These are phyloP conservation scores for Vaccinium darrowii DNA, from an alignment of 148 eudicot species.

Conservation along the genomic window DNA sequence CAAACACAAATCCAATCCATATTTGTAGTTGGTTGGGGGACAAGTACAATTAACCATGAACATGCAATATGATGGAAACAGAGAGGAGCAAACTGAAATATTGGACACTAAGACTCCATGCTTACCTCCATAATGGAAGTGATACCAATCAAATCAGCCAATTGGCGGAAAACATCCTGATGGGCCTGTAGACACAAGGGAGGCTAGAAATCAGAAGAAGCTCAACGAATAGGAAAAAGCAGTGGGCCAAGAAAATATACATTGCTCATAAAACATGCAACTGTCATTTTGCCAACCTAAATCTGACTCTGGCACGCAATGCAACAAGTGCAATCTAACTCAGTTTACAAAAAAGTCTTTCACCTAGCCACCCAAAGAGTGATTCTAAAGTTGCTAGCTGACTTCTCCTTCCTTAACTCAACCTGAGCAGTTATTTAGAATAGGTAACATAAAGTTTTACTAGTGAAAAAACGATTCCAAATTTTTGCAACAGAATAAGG, in stretches of 20 bases:
- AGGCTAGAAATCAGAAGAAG: neutral
- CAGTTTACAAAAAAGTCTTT: neutral
- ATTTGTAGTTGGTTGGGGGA: neutral
- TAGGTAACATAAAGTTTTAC: neutral
- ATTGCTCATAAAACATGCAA: conserved; percentile 1
- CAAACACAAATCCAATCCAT: conserved; percentile 5
- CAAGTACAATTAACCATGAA: neutral
- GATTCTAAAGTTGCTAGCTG: neutral
- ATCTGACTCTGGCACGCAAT: conserved; percentile 9
- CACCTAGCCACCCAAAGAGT: neutral
- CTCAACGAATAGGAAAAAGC: neutral
- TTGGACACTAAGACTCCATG: conserved; percentile 6
- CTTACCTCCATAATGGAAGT: conserved; percentile 98
- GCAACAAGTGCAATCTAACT: neutral
- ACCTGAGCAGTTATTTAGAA: neutral
- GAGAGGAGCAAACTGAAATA: neutral
- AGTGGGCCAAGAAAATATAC: neutral
- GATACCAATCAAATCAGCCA: conserved; percentile 94
- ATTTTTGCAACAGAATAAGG: neutral
- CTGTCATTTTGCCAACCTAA: neutral
- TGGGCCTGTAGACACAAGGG: conserved; percentile 59
- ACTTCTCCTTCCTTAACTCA: neutral
- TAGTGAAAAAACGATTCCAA: neutral
- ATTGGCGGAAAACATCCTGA: conserved; percentile 72
- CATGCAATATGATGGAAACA: neutral